phyloP scores from a whole-genome alignment of 1,284 basidiomycete species.

The Apiotrichum gracile region DNA sequence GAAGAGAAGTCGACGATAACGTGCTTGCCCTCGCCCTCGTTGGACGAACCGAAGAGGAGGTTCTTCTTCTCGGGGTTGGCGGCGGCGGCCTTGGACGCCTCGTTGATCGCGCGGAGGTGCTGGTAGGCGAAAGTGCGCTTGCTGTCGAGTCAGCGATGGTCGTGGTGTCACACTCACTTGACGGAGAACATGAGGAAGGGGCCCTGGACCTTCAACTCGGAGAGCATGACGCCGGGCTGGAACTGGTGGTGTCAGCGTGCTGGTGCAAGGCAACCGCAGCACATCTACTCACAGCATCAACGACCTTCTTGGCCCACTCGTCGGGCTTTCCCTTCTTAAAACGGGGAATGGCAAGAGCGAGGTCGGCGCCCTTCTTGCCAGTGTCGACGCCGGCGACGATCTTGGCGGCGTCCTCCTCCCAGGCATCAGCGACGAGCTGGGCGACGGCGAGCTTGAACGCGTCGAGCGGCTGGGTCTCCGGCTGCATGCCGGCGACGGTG shows the following conservation, averaged over 20 bases:
- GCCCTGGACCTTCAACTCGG: conserved; percentile 58
- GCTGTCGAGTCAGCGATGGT: conserved; percentile 18
- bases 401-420: conserved; percentile 64
- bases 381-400: conserved; percentile 80
- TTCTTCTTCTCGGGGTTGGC: conserved; percentile 44
- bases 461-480: conserved; percentile 68
- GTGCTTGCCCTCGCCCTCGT: conserved; percentile 67
- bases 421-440: conserved; percentile 62
- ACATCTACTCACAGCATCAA: conserved; percentile 57
- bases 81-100: conserved; percentile 51
- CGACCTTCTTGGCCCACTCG: conserved; percentile 68
- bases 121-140: conserved; percentile 62
- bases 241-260: conserved; percentile 54
- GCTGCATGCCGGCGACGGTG: conserved; percentile 61
- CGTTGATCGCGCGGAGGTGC: conserved; percentile 76
- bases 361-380: conserved; percentile 84
- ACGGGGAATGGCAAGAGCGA: conserved; percentile 83
- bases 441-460: conserved; percentile 81
- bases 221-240: conserved; percentile 51
- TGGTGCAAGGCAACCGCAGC: neutral
- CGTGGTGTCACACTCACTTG: conserved; percentile 45
- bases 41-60: conserved; percentile 65
- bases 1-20: conserved; percentile 77
- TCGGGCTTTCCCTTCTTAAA: conserved; percentile 82
- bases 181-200: conserved; percentile 78